Conservation (phyloP, 2,329 filamentous ascomycete genomes). For the Colletotrichum sp. region DNA sequence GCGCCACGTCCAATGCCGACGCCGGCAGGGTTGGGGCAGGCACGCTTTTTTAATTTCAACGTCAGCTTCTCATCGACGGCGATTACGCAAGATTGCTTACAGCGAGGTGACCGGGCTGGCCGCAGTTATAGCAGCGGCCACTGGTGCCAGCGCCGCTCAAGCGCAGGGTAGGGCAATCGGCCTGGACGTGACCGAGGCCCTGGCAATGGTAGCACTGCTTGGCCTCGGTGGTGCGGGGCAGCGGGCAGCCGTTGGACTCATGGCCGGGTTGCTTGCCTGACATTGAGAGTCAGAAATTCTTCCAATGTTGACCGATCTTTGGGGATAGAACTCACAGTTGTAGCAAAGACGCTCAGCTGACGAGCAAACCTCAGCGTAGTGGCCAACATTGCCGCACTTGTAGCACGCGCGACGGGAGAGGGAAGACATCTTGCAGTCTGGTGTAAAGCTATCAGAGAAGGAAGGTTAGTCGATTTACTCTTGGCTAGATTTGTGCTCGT, state of each 20-base stretch:
- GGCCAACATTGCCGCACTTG: constrained; percentile 83
- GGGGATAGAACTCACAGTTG: constrained; percentile 76
- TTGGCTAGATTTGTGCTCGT: background rate
- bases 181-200: constrained; percentile 96
- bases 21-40: constrained; percentile 79
- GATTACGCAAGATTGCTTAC: constrained; percentile 53
- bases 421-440: constrained; percentile 68
- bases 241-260: constrained; percentile 96
- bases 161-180: constrained; percentile 96
- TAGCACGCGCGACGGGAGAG: constrained; percentile 84
- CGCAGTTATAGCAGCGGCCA: constrained; percentile 96
- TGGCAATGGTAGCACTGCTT: constrained; percentile 99
- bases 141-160: constrained; percentile 82
- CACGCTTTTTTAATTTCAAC: constrained; percentile 65
- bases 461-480: constrained; percentile 25
- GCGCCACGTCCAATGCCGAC: constrained; percentile 68
- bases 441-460: background rate
- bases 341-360: constrained; percentile 99
- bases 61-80: background rate
- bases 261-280: constrained; percentile 87
- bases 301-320: background rate
- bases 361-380: constrained; percentile 90
- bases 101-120: constrained; percentile 89
- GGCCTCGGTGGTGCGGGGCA: constrained; percentile 94
- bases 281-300: background rate